These are phyloP conservation scores for Annulohypoxylon stygium DNA, from an alignment of 495 filamentous ascomycete genomes.

Conservation along the genomic window DNA sequence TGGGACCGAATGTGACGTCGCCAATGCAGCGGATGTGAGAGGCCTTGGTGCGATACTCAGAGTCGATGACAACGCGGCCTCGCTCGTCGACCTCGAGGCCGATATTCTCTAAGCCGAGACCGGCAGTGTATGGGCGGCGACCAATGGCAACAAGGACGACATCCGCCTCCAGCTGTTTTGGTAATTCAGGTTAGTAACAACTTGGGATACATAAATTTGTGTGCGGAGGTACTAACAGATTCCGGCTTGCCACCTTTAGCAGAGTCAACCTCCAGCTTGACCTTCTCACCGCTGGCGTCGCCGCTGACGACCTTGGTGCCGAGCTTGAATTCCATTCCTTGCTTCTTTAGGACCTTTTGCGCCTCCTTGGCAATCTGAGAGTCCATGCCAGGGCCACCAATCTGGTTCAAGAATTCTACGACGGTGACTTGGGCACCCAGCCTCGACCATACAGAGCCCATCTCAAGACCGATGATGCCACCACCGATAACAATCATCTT, in stretches of 20 bases:
- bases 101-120: constrained; percentile 91
- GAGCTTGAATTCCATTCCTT: constrained; percentile 98
- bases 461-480: constrained; percentile 98
- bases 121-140: constrained; percentile 91
- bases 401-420: constrained; percentile 95
- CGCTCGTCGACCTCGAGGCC: constrained; percentile 94
- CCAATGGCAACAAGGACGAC: constrained; percentile 98
- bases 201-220: not conserved
- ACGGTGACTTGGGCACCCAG: constrained; percentile 95
- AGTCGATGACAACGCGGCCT: constrained; percentile 95
- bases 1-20: constrained; percentile 97
- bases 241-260: constrained; percentile 97
- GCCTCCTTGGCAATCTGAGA: constrained; percentile 89
- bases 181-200: constrained; percentile 29
- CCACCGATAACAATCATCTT: constrained; percentile 98
- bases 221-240: constrained; percentile 68
- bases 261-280: constrained; percentile 88
- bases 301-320: constrained; percentile 93
- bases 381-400: constrained; percentile 98
- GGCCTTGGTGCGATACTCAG: constrained; percentile 97
- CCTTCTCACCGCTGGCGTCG: constrained; percentile 78
- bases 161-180: constrained; percentile 83
- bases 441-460: constrained; percentile 98
- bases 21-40: constrained; percentile 97
- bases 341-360: constrained; percentile 94